Evolutionary conservation across 1,284 basidiomycete genomes (phyloP), one percentile per base, ranked within the genome.

Genomic region (Boletellus deceptivus): DNA sequence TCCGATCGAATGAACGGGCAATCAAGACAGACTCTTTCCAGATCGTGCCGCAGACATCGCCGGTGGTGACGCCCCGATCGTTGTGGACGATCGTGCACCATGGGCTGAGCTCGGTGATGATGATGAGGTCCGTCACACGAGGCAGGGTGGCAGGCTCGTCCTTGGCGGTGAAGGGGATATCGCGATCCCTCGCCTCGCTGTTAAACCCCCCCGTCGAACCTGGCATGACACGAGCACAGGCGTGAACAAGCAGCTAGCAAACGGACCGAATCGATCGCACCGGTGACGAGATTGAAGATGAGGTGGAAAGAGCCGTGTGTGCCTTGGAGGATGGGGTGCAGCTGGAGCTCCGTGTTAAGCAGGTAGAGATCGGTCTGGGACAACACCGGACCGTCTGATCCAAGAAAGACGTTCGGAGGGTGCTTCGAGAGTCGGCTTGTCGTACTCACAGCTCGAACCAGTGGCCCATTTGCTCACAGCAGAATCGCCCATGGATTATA

Each of bases 21-120:
- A 16, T 47, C 14, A 43, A 36, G 16, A 74, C 84, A 40, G 53
- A 91, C 89, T 90, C 87, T 65, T 80, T 82, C 76, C 78, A 88
- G 38, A 91, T 67, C 9, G 75, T 70, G 3, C 74, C 74, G 60
- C 83, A 86, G 25, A 91, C 76, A 62, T 91, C 86, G 24, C 76
- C 75, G 53, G 88, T 74, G 1, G 86, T 89, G 10, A 91, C 87
- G 1, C 89, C 89, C 2, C 71, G 66, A 10, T 84, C 80, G 60
- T 88, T 90, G 63, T 75, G 80, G 41, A 91, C 76, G 52, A 83
- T 81, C 10, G 87, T 89, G 64, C 88, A 89, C 89, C 89, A 91
- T 2, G 89, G 89, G 43, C 80, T 83, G 37, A 75, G 69, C 43
- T 82, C 77, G n/a, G 82, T 83, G 64, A 91, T 84, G 55, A 91